Evolutionary conservation across 2,329 filamentous ascomycete species (phyloP), one percentile per base, ranked within the genome.

Genomic region (Ceratocystis alfenasii): DNA sequence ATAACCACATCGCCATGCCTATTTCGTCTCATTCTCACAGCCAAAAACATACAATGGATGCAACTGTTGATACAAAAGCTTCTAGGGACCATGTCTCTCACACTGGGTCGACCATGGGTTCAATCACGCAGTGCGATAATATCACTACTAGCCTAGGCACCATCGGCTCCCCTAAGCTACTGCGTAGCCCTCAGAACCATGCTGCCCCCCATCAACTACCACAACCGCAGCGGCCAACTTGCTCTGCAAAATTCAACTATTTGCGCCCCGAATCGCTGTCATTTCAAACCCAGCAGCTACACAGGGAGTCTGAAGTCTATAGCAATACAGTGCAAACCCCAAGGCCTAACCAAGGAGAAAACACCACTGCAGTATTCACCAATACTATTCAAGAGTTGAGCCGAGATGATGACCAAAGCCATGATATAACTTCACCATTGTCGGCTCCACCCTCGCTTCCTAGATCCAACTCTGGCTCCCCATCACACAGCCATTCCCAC

Each of bases 401-500:
- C 25, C 48, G 15, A 6, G 48, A 12, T 15, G n/a, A 50, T 8
- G 48, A 20, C 22, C 48, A 50, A 12, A 28, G 22, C 25, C 22
- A 25, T 22, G 48, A 66, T 8, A 63, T 63, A 3, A 41, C 44
- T n/a, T 67, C 65, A 10, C 65, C 65, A 2, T 55, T 67, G 62
- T 64, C 62, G 8, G 62, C 17, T 12, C 45, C 55, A 5, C 55
- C 55, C 15, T 67, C 65, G 20, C 28, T 67, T n/a, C 61, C 46
- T 5, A 25, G 36, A 22, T 66, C 65, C 7, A 62, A 44, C 10
- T 61, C 65, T 6, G 48, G 41, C 12, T 44, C 45, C 30, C 63
- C 65, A 15, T 41, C 62, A 53, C 62, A 64, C 57, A 64, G 53
- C 41, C 41, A 33, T 50, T 36, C 66, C 10, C 66, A 67, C n/a